A percentile compares a stretch with the other conserved stretches of the same genome.
Conservation (phyloP, 1,139 yeast genomes). For the Magnusiomyces fungicola region DNA sequence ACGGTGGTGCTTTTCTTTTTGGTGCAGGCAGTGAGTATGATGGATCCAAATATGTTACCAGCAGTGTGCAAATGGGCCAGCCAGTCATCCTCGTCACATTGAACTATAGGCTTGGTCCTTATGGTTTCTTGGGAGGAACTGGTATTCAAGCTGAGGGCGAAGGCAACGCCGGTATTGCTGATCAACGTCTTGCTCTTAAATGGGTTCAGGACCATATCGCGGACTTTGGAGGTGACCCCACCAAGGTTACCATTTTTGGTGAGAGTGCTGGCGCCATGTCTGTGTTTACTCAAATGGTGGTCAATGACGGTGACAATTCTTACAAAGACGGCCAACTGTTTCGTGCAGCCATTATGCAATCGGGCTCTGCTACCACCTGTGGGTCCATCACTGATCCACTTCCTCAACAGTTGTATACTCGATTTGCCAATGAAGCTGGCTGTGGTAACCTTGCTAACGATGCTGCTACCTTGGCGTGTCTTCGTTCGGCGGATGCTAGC, state of each 20-base stretch:
- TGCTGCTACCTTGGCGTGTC: conserved; percentile 18
- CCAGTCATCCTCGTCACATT: conserved; percentile 22
- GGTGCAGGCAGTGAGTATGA: conserved; percentile 19
- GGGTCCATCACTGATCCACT: conserved; percentile 7
- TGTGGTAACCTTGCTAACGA: conserved; percentile 15
- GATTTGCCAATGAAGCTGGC: conserved; percentile 15
- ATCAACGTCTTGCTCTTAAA: conserved; percentile 29
- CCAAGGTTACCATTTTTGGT: conserved; percentile 28
- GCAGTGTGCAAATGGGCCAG: conserved; percentile 20
- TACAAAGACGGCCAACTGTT: conserved; percentile 18
- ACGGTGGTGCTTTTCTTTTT: conserved; percentile 33
- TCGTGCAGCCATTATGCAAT: conserved; percentile 27
- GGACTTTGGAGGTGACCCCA: conserved; percentile 32
- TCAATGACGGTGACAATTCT: conserved; percentile 17
- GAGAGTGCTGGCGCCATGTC: conserved; percentile 32
- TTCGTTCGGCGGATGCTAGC: conserved; percentile 15
- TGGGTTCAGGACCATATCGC: conserved; percentile 31
- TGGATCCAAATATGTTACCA: conserved; percentile 17
- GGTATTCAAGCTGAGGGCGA: conserved; percentile 11
- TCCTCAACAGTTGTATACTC: conserved; percentile 18
- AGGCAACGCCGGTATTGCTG: conserved; percentile 28
- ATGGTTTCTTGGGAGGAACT: conserved; percentile 28
- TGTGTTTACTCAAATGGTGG: conserved; percentile 23
- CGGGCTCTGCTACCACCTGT: conserved; percentile 19
- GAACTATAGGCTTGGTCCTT: conserved; percentile 27